These are phyloP conservation scores for Globisporangium perplexum DNA, from an alignment of 352 stramenopile genomes.

Conservation along the genomic window DNA sequence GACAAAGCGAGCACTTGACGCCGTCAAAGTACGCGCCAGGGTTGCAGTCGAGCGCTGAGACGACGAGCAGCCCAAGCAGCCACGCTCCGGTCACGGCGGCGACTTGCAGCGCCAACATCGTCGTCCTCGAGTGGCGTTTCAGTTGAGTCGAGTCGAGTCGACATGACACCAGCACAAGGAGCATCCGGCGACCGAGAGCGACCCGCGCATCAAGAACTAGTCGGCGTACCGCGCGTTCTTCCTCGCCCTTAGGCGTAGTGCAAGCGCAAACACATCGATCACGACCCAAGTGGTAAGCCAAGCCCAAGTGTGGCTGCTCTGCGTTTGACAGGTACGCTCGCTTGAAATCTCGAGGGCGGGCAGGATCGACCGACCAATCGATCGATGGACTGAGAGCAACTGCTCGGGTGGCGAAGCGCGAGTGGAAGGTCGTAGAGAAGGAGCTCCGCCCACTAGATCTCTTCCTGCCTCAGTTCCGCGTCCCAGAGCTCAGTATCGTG, in stretches of 20 bases:
- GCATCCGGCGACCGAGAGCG: conserved; percentile 29
- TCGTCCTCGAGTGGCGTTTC: too few relatives aligned
- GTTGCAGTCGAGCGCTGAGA: conserved; percentile 28
- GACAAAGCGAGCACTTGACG: conserved; percentile 33
- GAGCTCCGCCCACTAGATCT: conserved; percentile 38
- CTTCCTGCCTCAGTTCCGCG: conserved; percentile 29
- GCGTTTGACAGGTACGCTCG: conserved; percentile 55
- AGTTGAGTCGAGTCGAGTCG: too few relatives aligned
- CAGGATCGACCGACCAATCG: not conserved
- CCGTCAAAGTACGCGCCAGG: conserved; percentile 41
- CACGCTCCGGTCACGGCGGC: not conserved
- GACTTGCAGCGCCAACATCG: not conserved
- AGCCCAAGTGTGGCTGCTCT: conserved; percentile 46
- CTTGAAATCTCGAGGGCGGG: not conserved
- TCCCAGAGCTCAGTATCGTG: conserved; percentile 48
- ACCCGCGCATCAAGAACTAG: conserved; percentile 33
- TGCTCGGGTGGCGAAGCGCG: too few relatives aligned
- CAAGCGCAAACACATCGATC: conserved; percentile 78
- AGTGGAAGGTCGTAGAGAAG: conserved; percentile 49
- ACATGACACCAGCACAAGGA: conserved; percentile 79
- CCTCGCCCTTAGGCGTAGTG: too few relatives aligned
- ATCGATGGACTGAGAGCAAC: too few relatives aligned
- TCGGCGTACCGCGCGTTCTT: conserved; percentile 32
- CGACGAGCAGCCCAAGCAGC: not conserved
- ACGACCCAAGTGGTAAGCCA: conserved; percentile 39